Conservation (phyloP, 176 grass and related monocot species). For the Lolium multiflorum region DNA sequence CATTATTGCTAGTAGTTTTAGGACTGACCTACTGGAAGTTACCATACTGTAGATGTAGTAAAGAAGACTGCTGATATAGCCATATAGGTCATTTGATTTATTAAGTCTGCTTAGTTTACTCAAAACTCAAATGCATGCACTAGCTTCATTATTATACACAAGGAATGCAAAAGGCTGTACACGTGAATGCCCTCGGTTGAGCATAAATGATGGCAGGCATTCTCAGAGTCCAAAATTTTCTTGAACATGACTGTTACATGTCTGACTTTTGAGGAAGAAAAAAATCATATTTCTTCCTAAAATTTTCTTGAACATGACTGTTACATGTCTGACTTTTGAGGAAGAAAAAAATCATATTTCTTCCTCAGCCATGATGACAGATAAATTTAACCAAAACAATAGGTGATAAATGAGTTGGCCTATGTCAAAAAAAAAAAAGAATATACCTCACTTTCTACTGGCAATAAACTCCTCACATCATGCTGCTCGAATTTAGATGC, state of each 20-base stretch:
- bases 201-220: slow-evolving; percentile 8
- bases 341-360: slow-evolving; percentile 2
- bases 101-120: slow-evolving; percentile 16
- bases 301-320: neutral
- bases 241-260: neutral
- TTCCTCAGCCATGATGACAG: neutral
- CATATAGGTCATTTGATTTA: slow-evolving; percentile 10
- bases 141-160: slow-evolving; percentile 4
- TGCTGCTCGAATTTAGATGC: slow-evolving; percentile 98
- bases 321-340: slow-evolving; percentile 24
- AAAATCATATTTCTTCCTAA: neutral
- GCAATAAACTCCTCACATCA: slow-evolving; percentile 95
- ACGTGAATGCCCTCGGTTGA: neutral
- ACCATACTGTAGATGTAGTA: neutral
- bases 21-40: slow-evolving; percentile 1
- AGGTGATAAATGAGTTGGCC: neutral
- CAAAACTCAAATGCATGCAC: neutral
- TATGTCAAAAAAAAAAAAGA: slow-evolving; percentile 12
- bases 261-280: slow-evolving; percentile 28
- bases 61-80: slow-evolving; percentile 24
- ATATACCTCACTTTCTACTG: slow-evolving; percentile 96
- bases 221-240: neutral
- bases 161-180: slow-evolving; percentile 1
- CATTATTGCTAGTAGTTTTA: slow-evolving; percentile 29
- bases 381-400: neutral